Evolutionary conservation across 2,329 filamentous ascomycete species (phyloP).

Genomic region (Coniochaeta prunicola): DNA sequence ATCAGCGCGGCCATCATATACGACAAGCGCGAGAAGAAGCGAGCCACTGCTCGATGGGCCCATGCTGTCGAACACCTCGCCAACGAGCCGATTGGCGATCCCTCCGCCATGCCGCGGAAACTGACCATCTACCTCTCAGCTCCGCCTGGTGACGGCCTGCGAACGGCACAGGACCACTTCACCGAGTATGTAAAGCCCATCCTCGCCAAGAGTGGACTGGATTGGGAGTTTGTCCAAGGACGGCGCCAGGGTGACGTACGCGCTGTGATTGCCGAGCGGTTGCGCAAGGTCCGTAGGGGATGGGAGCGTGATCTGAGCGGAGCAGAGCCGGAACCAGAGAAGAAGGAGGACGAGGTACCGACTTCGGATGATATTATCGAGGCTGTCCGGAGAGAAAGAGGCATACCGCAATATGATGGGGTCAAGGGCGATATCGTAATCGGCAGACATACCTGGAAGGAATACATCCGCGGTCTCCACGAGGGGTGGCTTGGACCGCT

Average conservation of each 20-base stretch:
- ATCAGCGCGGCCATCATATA: slow-evolving; percentile 80
- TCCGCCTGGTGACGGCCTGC: slow-evolving; percentile 79
- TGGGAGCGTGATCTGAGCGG: slow-evolving; percentile 36
- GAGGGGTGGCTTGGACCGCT: slow-evolving; percentile 94
- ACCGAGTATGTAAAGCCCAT: slow-evolving; percentile 94
- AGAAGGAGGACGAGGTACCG: slow-evolving; percentile 32
- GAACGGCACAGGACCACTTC: slow-evolving; percentile 87
- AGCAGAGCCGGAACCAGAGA: slow-evolving; percentile 11
- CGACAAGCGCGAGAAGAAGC: slow-evolving; percentile 85
- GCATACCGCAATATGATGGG: slow-evolving; percentile 65
- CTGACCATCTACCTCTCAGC: slow-evolving; percentile 80
- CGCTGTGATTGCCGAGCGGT: slow-evolving; percentile 77
- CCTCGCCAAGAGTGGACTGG: slow-evolving; percentile 78
- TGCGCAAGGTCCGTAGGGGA: slow-evolving; percentile 62
- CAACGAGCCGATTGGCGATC: slow-evolving; percentile 59
- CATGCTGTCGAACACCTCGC: slow-evolving; percentile 78
- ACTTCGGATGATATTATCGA: slow-evolving; percentile 55
- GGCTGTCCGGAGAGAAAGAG: slow-evolving; percentile 55
- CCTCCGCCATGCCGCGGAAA: slow-evolving; percentile 70
- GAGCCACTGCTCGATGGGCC: slow-evolving; percentile 79
- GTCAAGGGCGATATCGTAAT: slow-evolving; percentile 79
- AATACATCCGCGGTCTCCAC: slow-evolving; percentile 87
- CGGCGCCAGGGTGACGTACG: slow-evolving; percentile 87
- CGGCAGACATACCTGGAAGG: slow-evolving; percentile 92
- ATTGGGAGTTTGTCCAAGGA: slow-evolving; percentile 95